Conservation (phyloP, 192 early-diverging fungal genomes). For the Backusella sp. region DNA sequence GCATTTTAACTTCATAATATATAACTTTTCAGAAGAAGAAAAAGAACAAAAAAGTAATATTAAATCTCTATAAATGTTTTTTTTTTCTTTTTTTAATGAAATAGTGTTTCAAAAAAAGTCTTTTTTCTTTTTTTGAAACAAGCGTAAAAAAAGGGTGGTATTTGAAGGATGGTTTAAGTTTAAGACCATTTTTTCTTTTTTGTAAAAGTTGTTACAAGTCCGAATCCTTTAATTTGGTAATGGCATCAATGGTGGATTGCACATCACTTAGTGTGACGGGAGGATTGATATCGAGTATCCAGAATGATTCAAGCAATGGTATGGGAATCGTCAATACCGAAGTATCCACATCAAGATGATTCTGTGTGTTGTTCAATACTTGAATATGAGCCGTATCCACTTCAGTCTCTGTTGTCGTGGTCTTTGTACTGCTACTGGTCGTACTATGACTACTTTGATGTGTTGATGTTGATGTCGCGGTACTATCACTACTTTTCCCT, state of each 20-base stretch:
- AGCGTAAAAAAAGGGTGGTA: neutral
- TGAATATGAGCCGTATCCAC: neutral
- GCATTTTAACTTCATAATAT: constrained; percentile 8
- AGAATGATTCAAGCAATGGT: constrained; percentile 9
- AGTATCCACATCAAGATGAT: neutral
- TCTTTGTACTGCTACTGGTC: neutral
- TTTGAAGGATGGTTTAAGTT: neutral
- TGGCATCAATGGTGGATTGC: neutral
- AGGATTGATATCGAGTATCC: constrained; percentile 2
- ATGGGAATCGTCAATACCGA: neutral
- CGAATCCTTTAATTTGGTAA: neutral
- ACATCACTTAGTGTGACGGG: neutral
- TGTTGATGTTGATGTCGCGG: neutral
- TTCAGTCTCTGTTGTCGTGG: neutral
- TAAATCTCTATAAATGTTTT: neutral
- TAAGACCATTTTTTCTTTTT: neutral
- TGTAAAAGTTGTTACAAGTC: neutral
- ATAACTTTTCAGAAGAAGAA: neutral
- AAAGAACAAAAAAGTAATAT: neutral
- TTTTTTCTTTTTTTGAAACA: neutral
- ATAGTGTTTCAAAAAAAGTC: neutral
- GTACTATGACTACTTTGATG: neutral
- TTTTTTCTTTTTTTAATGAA: neutral
- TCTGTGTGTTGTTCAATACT: neutral
- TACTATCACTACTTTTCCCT: neutral